phyloP scores from a whole-genome alignment of 1,284 basidiomycete species.

The Apiotrichum sp. region DNA sequence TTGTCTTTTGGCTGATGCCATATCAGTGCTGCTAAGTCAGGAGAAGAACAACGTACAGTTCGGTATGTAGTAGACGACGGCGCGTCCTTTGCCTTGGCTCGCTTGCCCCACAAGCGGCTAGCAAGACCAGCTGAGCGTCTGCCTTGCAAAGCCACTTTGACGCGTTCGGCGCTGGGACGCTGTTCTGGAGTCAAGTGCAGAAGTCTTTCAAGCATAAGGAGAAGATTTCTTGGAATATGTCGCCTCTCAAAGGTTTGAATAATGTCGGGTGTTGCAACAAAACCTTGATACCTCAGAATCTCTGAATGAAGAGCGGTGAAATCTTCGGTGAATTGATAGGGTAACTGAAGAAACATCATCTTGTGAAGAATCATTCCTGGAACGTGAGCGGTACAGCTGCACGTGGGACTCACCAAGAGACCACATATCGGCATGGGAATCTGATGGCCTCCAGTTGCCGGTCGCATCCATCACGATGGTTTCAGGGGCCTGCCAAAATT shows the following conservation, averaged over 20 bases:
- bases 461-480: slow-evolving; percentile 54
- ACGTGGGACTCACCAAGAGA: slow-evolving; percentile 47
- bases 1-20: slow-evolving; percentile 17
- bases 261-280: slow-evolving; percentile 56
- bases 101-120: not conserved
- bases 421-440: slow-evolving; percentile 65
- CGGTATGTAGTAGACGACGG: not conserved
- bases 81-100: not conserved
- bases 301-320: slow-evolving; percentile 61
- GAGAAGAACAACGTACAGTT: not conserved
- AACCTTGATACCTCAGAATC: slow-evolving; percentile 71
- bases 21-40: too few species aligned
- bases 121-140: not conserved
- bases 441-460: slow-evolving; percentile 63
- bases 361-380: slow-evolving; percentile 81
- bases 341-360: slow-evolving; percentile 77
- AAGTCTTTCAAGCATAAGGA: slow-evolving; percentile 66
- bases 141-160: slow-evolving; percentile 38
- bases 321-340: slow-evolving; percentile 63
- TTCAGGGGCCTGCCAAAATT: slow-evolving; percentile 59
- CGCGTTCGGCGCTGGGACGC: slow-evolving; percentile 67
- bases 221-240: slow-evolving; percentile 60
- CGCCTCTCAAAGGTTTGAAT: slow-evolving; percentile 58
- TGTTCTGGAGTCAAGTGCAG: slow-evolving; percentile 56
- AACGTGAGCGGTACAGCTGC: not conserved